Evolutionary conservation across 805 yeast species (phyloP).

Genomic region (Sungouiozyma intestinalis): DNA sequence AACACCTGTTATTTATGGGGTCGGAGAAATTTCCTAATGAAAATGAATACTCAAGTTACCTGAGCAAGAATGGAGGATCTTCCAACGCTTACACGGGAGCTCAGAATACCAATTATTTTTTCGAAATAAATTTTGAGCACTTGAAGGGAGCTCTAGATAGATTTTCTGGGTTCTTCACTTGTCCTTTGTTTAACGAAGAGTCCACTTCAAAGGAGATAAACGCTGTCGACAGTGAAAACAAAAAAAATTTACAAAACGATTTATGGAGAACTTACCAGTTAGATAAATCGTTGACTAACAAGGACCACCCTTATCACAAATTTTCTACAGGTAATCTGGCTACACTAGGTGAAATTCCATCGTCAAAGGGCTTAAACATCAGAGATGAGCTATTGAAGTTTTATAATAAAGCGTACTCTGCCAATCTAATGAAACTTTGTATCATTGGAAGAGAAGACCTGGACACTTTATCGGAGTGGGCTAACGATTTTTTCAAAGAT

Average conservation of each 20-base stretch:
- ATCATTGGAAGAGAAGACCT: conserved; percentile 73
- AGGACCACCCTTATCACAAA: conserved; percentile 71
- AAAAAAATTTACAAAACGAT: conserved; percentile 86
- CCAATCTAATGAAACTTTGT: conserved; percentile 82
- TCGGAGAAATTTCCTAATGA: conserved; percentile 68
- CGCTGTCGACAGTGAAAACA: conserved; percentile 94
- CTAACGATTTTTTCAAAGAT: conserved; percentile 49
- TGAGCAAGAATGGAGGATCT: conserved; percentile 77
- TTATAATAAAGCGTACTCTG: conserved; percentile 61
- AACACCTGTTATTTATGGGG: conserved; percentile 71
- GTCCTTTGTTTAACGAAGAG: conserved; percentile 61
- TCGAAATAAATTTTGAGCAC: conserved; percentile 68
- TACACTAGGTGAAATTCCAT: conserved; percentile 65
- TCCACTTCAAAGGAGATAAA: conserved; percentile 87
- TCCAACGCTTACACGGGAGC: conserved; percentile 90
- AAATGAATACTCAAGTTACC: conserved; percentile 63
- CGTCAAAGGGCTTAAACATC: conserved; percentile 51
- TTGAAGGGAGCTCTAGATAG: conserved; percentile 85
- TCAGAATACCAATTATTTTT: conserved; percentile 82
- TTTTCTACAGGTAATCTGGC: conserved; percentile 82
- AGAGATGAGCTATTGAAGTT: conserved; percentile 73
- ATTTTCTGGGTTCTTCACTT: conserved; percentile 83
- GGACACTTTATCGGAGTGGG: conserved; percentile 64
- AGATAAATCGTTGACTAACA: conserved; percentile 63
- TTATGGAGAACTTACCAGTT: conserved; percentile 81